phyloP scores from a whole-genome alignment of 148 eudicot genomes.

The Arbutus unedo region DNA sequence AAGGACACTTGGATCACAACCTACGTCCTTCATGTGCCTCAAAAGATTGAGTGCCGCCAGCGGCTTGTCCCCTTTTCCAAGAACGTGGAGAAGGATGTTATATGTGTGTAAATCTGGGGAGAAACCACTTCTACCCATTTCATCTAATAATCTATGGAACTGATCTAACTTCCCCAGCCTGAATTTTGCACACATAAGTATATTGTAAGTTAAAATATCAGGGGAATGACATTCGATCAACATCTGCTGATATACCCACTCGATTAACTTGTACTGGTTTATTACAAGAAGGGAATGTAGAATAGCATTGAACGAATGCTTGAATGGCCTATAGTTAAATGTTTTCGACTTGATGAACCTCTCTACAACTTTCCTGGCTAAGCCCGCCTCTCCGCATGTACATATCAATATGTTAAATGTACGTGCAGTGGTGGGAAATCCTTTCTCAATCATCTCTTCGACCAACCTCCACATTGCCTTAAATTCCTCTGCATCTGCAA shows the following conservation, averaged over 20 bases:
- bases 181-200: slow-evolving; percentile 62
- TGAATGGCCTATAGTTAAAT: slow-evolving; percentile 73
- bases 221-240: slow-evolving; percentile 59
- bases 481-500: slow-evolving; percentile 67
- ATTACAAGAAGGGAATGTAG: slow-evolving; percentile 56
- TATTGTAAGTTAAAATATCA: slow-evolving; percentile 68
- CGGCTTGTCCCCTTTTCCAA: slow-evolving; percentile 80
- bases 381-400: slow-evolving; percentile 71
- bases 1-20: slow-evolving; percentile 57
- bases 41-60: slow-evolving; percentile 64
- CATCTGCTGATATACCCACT: slow-evolving; percentile 90
- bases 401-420: slow-evolving; percentile 78
- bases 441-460: slow-evolving; percentile 85
- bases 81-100: slow-evolving; percentile 74
- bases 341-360: slow-evolving; percentile 62
- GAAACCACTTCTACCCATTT: slow-evolving; percentile 65
- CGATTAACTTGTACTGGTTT: slow-evolving; percentile 68
- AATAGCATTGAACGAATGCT: slow-evolving; percentile 80
- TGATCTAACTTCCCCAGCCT: slow-evolving; percentile 71
- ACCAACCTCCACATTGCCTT: slow-evolving; percentile 85
- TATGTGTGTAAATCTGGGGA: slow-evolving; percentile 77
- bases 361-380: slow-evolving; percentile 72
- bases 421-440: slow-evolving; percentile 71
- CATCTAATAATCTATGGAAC: slow-evolving; percentile 61
- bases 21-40: slow-evolving; percentile 76